Base-by-base conservation (phyloP, 192 early-diverging fungal genomes). In the Coemansia umbellata region DNA sequence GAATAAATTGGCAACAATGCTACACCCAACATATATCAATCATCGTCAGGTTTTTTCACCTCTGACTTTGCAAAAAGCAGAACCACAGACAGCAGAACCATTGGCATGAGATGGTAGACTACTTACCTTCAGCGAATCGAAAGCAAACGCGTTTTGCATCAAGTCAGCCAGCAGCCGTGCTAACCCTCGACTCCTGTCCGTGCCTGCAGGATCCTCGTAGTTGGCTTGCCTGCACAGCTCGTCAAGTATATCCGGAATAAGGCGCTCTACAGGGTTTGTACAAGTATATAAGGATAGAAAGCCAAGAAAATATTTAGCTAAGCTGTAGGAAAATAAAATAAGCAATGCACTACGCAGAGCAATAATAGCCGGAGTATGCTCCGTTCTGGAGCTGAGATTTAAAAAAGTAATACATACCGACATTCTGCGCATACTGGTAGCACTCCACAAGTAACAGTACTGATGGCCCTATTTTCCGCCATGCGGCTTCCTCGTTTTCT, bases 91-190 rank as follows among this genome's bases (percentile, higher is more conserved):
- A n/a, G n/a, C n/a, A n/a, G n/a, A n/a, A n/a, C n/a, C n/a, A n/a
- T n/a, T n/a, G n/a, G n/a, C n/a, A n/a, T n/a, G n/a, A n/a, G n/a
- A n/a, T n/a, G n/a, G n/a, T n/a, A n/a, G n/a, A n/a, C 19, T 8
- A 2, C 60, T 48, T 77, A 88, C 91, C 84, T 98, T 98, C 8
- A 95, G 63, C 57, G 88, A 84, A 64, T 98, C 95, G 78, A 98
- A 98, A 30, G 87, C 82, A 69, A 91, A 88, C 24, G 86, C 85
- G 69, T 94, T 93, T 60, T 89, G 83, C 33, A 98, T 79, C 43
- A 96, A 69, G 42, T 91, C 85, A 7, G 90, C 92, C 37, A 95
- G 69, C 41, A 86, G 73, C 56, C 85, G 84, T 8, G 91, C 85
- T 27, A 92, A 82, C 14, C 88, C 89, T 47, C 90, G 92, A 51